Percentiles rank a stretch among this genome's conserved stretches.
These are phyloP conservation scores for Plasmodium falciparum DNA, from an alignment of 169 alveolate species.

Conservation along the genomic window DNA sequence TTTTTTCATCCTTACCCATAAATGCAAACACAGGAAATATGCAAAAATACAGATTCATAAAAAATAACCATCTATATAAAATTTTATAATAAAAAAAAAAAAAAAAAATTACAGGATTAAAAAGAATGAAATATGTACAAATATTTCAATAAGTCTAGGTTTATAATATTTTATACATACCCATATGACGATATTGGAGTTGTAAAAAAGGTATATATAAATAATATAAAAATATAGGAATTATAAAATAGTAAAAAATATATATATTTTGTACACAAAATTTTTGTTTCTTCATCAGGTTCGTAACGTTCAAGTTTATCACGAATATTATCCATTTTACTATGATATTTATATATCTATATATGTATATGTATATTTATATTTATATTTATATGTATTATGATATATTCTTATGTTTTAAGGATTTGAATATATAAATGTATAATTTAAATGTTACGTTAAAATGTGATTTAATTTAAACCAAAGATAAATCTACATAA, in stretches of 20 bases:
- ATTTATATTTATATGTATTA: background rate
- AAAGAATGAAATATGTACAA: background rate
- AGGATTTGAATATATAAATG: too few relatives aligned
- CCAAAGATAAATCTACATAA: too few relatives aligned
- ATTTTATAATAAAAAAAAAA: background rate
- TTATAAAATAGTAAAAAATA: slow-evolving; percentile 33
- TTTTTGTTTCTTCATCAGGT: slow-evolving; percentile 55
- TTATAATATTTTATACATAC: background rate
- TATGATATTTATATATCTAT: slow-evolving; percentile 6
- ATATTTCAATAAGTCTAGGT: background rate
- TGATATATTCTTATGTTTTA: too few relatives aligned
- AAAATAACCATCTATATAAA: slow-evolving; percentile 53
- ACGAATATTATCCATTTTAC: slow-evolving; percentile 49
- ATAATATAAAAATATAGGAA: slow-evolving; percentile 39
- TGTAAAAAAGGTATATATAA: slow-evolving; percentile 54
- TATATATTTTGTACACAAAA: slow-evolving; percentile 42
- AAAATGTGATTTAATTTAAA: too few relatives aligned
- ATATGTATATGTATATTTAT: background rate
- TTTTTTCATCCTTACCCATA: slow-evolving; percentile 35
- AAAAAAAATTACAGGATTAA: background rate
- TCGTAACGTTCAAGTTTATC: slow-evolving; percentile 49
- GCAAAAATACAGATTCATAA: slow-evolving; percentile 55
- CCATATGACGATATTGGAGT: slow-evolving; percentile 42
- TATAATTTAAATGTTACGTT: too few relatives aligned
- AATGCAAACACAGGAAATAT: slow-evolving; percentile 41